Base-by-base conservation (phyloP, 1,139 yeast species). In the Komagataea norvegica region DNA sequence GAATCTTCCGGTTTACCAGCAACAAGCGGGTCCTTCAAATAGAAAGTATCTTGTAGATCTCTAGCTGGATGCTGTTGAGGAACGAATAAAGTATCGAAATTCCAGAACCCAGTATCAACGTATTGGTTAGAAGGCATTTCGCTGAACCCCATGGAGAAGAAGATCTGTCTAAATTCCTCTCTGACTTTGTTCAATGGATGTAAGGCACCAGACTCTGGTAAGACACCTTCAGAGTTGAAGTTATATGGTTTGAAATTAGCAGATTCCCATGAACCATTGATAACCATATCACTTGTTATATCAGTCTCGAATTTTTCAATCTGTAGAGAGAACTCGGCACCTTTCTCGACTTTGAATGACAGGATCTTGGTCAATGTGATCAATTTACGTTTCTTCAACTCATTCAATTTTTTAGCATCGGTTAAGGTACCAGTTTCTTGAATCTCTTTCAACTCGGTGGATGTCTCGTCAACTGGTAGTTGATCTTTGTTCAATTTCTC, bases 21-120 rank as follows among this genome's bases (percentile, higher is more conserved):
- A 46, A 63, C 68, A 35, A 67, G 69, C 28, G 99, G 99, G 61
- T 91, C 96, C 62, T 88, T 89, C 66, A 93, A 74, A 67, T 91
- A 91, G 70, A 91, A 91, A 41, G 99, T 91, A 65, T 91, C 98
- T 67, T 91, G 99, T 61, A 91, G 73, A 62, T 91, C 99, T 71
- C 99, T 84, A 34, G 99, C 99, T 23, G 99, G 98, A 68, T 91
- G 99, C 68, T 91, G 97, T 70, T 91, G 99, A 41, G 99, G 99
- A 38, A 91, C 99, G 57, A 70, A 91, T 55, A 91, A 73, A 4
- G 98, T 77, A 62, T 91, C 99, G 59, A 91, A 91, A 67, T 93
- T 91, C 99, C 99, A 91, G 78, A 93, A 91, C 9, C 98, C 97
- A 20, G 94, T 76, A 60, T 91, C 99, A 40, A 93, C 98, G 60